A percentile compares a stretch with the other conserved stretches of the same genome.
Evolutionary conservation across 2,329 filamentous ascomycete species (phyloP).

Genomic region (Scedosporium apiospermum): DNA sequence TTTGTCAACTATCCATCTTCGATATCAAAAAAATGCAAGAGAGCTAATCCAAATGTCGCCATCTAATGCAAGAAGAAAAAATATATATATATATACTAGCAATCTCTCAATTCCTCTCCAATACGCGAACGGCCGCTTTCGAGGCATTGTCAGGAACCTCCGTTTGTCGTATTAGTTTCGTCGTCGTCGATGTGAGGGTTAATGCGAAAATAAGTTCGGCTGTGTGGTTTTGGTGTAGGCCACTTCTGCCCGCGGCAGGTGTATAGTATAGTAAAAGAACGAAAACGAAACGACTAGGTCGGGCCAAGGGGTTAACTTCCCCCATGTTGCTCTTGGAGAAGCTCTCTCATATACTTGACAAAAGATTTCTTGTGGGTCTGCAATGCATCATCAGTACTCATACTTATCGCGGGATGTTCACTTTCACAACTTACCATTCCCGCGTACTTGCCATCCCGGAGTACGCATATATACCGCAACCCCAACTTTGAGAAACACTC

Average conservation of each 20-base stretch:
- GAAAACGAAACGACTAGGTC: background rate
- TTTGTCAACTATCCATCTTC: no score
- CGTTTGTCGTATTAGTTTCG: background rate
- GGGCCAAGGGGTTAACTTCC: background rate
- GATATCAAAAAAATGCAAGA: background rate
- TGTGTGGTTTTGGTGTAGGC: background rate
- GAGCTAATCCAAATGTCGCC: background rate
- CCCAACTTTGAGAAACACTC: conserved; percentile 95
- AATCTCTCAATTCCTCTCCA: background rate
- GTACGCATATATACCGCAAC: conserved; percentile 82
- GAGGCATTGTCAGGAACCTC: background rate
- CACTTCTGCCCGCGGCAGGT: background rate
- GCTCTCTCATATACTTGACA: conserved; percentile 83
- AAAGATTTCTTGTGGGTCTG: conserved; percentile 93
- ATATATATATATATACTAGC: background rate
- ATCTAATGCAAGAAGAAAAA: background rate
- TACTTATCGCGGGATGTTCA: background rate
- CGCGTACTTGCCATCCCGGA: conserved; percentile 74
- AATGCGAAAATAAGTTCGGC: background rate
- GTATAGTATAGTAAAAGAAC: background rate
- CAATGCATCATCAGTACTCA: background rate
- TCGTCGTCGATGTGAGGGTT: background rate
- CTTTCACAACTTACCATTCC: conserved; percentile 59
- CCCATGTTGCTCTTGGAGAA: conserved; percentile 47
- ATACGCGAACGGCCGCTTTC: background rate